Percentiles rank a stretch among this genome's conserved stretches.
Conservation (phyloP, 495 filamentous ascomycete species). For the Aspergillus affinis region DNA sequence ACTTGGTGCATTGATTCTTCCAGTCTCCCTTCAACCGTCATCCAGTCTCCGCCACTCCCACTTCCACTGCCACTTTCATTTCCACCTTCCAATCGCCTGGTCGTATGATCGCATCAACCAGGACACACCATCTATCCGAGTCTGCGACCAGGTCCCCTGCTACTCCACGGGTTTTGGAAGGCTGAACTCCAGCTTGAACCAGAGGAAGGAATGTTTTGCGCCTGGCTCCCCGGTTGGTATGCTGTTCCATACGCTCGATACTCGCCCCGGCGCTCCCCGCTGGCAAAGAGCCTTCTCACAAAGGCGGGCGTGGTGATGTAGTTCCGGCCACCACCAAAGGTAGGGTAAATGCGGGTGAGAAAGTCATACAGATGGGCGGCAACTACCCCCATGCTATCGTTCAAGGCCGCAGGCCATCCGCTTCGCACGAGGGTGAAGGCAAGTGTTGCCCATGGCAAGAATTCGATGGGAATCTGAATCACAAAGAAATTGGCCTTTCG, state of each 20-base stretch:
- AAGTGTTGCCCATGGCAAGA: constrained; percentile 75
- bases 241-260: constrained; percentile 62
- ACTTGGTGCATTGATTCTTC: background rate
- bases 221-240: constrained; percentile 27
- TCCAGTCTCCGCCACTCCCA: background rate
- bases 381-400: constrained; percentile 67
- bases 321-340: constrained; percentile 76
- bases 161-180: constrained; percentile 57
- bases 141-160: constrained; percentile 64
- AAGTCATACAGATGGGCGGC: constrained; percentile 88
- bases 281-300: constrained; percentile 60
- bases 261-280: constrained; percentile 29
- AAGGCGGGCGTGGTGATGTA: constrained; percentile 67
- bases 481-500: constrained; percentile 69
- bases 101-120: constrained; percentile 2
- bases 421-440: constrained; percentile 61
- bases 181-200: constrained; percentile 35
- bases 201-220: constrained; percentile 19
- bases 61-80: too few relatives aligned
- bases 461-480: constrained; percentile 71
- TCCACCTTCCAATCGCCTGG: too few relatives aligned
- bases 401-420: constrained; percentile 45
- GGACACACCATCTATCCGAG: constrained; percentile 47
- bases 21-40: background rate
- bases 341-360: constrained; percentile 75